Percentiles rank a stretch among this genome's conserved stretches.
Evolutionary conservation across 2,329 filamentous ascomycete genomes (phyloP).

Genomic region (Cryphonectria japonica): DNA sequence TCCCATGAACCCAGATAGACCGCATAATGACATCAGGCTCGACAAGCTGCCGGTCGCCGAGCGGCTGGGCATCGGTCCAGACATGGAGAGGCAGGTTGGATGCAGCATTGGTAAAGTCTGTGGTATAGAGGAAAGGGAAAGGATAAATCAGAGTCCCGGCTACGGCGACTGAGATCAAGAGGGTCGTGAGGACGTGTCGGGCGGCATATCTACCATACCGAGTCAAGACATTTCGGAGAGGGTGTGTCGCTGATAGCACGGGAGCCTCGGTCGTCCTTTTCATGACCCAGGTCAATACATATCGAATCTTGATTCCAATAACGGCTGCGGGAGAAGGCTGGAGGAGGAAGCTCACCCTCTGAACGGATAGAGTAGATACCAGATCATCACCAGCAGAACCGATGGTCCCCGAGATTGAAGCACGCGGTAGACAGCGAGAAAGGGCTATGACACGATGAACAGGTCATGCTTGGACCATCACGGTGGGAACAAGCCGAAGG

Average conservation of each 20-base stretch:
- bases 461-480: slow-evolving; percentile 28
- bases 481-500: slow-evolving; percentile 11
- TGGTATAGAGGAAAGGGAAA: slow-evolving; percentile 74
- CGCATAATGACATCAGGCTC: slow-evolving; percentile 78
- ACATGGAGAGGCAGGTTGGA: slow-evolving; percentile 78
- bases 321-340: background rate
- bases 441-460: slow-evolving; percentile 13
- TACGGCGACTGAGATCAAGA: slow-evolving; percentile 73
- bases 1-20: slow-evolving; percentile 80
- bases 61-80: slow-evolving; percentile 74
- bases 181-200: slow-evolving; percentile 73
- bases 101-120: slow-evolving; percentile 71
- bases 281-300: slow-evolving; percentile 14
- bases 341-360: slow-evolving; percentile 63
- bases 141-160: slow-evolving; percentile 74
- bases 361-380: slow-evolving; percentile 77
- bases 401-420: slow-evolving; percentile 18
- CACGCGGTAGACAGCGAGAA: slow-evolving; percentile 8
- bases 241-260: slow-evolving; percentile 64
- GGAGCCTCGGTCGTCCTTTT: slow-evolving; percentile 75
- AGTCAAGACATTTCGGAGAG: slow-evolving; percentile 66
- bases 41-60: slow-evolving; percentile 54
- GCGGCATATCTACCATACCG: slow-evolving; percentile 73
- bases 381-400: slow-evolving; percentile 60
- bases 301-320: slow-evolving; percentile 29